phyloP scores from a whole-genome alignment of 2,329 filamentous ascomycete genomes.

The Ophiosphaerella herpotricha region DNA sequence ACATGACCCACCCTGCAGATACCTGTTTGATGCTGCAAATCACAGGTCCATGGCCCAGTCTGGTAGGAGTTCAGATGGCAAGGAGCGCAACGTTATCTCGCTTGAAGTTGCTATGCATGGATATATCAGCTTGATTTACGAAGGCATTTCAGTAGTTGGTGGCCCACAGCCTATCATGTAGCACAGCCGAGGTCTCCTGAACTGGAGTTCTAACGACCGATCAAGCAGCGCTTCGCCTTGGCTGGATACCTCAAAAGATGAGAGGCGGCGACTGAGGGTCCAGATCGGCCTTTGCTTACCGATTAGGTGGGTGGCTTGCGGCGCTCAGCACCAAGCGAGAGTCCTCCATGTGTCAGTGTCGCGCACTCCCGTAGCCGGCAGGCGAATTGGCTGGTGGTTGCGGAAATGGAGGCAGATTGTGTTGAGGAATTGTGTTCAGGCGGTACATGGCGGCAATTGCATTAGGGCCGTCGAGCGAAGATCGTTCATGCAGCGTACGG shows the following conservation, averaged over 20 bases:
- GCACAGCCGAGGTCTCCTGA: slow-evolving; percentile 7
- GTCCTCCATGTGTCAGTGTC: slow-evolving; percentile 12
- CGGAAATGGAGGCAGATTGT: slow-evolving; percentile 20
- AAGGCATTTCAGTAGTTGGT: background rate
- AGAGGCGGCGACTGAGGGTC: slow-evolving; percentile 14
- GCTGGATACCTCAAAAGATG: slow-evolving; percentile 16
- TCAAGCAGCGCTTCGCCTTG: slow-evolving; percentile 32
- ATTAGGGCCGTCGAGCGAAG: slow-evolving; percentile 15
- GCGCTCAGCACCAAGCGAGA: slow-evolving; percentile 32
- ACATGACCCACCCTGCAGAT: slow-evolving; percentile 18
- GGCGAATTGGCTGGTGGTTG: slow-evolving; percentile 16
- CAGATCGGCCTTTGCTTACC: slow-evolving; percentile 25
- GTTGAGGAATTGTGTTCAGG: slow-evolving; percentile 23
- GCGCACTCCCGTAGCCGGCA: slow-evolving; percentile 15
- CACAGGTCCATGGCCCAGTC: slow-evolving; percentile 17
- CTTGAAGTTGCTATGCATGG: slow-evolving; percentile 15
- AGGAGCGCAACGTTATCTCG: slow-evolving; percentile 35
- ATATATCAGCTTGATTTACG: slow-evolving; percentile 6
- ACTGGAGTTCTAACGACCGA: slow-evolving; percentile 34
- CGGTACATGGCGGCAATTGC: slow-evolving; percentile 20
- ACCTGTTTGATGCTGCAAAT: slow-evolving; percentile 18
- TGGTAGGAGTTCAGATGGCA: slow-evolving; percentile 21
- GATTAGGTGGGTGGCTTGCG: slow-evolving; percentile 27
- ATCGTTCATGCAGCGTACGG: slow-evolving; percentile 21
- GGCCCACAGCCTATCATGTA: slow-evolving; percentile 3